Evolutionary conservation across 1,284 basidiomycete genomes (phyloP), one percentile per base, ranked within the genome.

Genomic region (Tylopilus orsonianus): DNA sequence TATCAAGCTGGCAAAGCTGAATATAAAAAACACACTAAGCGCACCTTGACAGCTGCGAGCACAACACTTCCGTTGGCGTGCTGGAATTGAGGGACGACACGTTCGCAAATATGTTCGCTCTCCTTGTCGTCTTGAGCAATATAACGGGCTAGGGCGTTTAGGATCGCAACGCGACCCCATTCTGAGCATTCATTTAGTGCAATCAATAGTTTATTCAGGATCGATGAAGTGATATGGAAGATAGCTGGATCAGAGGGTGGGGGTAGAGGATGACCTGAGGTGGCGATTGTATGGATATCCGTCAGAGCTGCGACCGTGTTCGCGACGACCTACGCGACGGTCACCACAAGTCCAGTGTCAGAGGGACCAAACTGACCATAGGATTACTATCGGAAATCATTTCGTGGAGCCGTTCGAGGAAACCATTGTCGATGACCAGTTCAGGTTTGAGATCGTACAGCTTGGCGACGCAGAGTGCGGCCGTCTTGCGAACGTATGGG

Each of bases 101-200:
- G 85, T 70, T 99, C 96, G 69, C 96, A 98, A 52, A 99, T 98
- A 69, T 98, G 95, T 66, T 99, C 97, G 62, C 90, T 90, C 72
- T 99, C 97, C 69, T 93, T 90, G 51, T 90, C 89, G 61, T 97
- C 95, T 23, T 77, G 73, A 0, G 93, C 81, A 41, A 77, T 78
- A 69, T 97, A 99, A 42, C 91, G 81, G 8, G 91, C 80, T 35
- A 99, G 73, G 0, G 92, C 91, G 51, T 88, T 89, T 46, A 99
- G 73, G 42, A 99, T 87, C 1, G 93, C 92, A 19, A 99, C 93
- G 49, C 96, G 82, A 27, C 96, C 96, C 96, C 96, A 99, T 73
- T 99, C 96, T 0, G 96, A 97, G 67, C 96, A 98, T 71, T 98
- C 97, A 67, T 97, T 97, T 29, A 99, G 78, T 2, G 96, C 96